phyloP scores from a whole-genome alignment of 495 filamentous ascomycete genomes.

The Penicillium psychrofluorescens region DNA sequence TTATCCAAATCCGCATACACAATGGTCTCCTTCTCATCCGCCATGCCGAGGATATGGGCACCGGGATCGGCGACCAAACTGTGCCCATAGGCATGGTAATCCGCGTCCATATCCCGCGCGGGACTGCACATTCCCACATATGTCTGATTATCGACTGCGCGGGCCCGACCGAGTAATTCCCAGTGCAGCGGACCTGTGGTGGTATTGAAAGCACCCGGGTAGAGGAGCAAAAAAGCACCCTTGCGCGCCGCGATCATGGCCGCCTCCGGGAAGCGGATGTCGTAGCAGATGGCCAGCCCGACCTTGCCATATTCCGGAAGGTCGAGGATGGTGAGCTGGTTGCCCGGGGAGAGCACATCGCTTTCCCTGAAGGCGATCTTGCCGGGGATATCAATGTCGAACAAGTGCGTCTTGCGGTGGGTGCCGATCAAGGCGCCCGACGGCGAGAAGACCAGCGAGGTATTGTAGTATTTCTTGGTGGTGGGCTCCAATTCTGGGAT shows the following conservation, averaged over 20 bases:
- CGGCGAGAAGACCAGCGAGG: conserved; percentile 74
- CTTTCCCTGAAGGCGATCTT: conserved; percentile 88
- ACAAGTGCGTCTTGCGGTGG: conserved; percentile 95
- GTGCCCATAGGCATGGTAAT: conserved; percentile 89
- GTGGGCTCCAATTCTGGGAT: conserved; percentile 70
- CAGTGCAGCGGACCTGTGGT: conserved; percentile 92
- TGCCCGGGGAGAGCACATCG: conserved; percentile 78
- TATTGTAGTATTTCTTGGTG: conserved; percentile 83
- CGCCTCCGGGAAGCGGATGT: conserved; percentile 91
- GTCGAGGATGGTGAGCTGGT: conserved; percentile 73
- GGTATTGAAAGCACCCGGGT: conserved; percentile 92
- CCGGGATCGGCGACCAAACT: conserved; percentile 86
- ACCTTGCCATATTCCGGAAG: conserved; percentile 80
- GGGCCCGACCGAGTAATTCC: conserved; percentile 71
- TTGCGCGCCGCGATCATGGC: conserved; percentile 83
- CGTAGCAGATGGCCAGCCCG: conserved; percentile 90
- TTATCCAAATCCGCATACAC: conserved; percentile 68
- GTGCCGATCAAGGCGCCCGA: conserved; percentile 69
- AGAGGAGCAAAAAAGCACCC: conserved; percentile 75
- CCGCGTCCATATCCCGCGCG: conserved; percentile 67
- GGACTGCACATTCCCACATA: conserved; percentile 93
- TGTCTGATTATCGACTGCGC: conserved; percentile 90
- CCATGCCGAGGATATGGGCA: conserved; percentile 66
- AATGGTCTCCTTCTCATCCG: conserved; percentile 67
- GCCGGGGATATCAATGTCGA: conserved; percentile 97